A percentile compares a stretch with the other conserved stretches of the same genome.
These are phyloP conservation scores for Leptoxyphium fumago DNA, from an alignment of 2,329 filamentous ascomycete genomes.

Conservation along the genomic window DNA sequence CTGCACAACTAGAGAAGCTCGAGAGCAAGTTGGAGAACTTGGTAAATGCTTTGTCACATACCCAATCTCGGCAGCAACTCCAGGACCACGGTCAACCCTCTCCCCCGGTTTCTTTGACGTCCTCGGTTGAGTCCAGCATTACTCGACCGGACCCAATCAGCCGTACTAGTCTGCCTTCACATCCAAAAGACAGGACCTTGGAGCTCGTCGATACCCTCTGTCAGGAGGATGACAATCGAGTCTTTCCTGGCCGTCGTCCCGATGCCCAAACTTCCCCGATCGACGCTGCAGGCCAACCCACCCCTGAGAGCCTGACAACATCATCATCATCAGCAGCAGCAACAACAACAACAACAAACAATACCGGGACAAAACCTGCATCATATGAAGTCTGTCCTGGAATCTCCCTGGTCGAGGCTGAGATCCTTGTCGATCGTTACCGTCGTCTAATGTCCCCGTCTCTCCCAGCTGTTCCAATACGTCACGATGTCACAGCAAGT, in stretches of 20 bases:
- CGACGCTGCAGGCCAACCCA: neutral
- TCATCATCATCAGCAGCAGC: neutral
- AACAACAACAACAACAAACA: neutral
- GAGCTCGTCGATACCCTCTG: neutral
- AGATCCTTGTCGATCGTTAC: conserved; percentile 14
- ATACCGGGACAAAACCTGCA: neutral
- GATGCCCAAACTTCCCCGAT: neutral
- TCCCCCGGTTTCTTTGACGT: conserved; percentile 7
- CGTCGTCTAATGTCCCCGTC: conserved; percentile 12
- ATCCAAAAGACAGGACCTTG: neutral
- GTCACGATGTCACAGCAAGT: conserved; percentile 8
- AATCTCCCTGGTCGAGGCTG: conserved; percentile 11
- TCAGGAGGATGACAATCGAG: neutral
- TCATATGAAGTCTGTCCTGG: neutral
- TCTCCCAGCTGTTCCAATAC: conserved; percentile 15
- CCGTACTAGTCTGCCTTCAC: neutral
- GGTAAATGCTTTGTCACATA: conserved; percentile 15
- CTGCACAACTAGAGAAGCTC: conserved; percentile 20
- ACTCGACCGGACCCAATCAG: neutral
- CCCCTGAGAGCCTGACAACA: neutral
- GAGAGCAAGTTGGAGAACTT: conserved; percentile 20
- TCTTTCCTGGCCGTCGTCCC: neutral
- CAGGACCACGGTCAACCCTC: conserved; percentile 10
- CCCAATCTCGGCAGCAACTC: conserved; percentile 4
- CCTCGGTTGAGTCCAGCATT: neutral